A percentile compares a stretch with the other conserved stretches of the same genome.
phyloP scores from a whole-genome alignment of 805 yeast species.

The Brettanomyces naardenensis region DNA sequence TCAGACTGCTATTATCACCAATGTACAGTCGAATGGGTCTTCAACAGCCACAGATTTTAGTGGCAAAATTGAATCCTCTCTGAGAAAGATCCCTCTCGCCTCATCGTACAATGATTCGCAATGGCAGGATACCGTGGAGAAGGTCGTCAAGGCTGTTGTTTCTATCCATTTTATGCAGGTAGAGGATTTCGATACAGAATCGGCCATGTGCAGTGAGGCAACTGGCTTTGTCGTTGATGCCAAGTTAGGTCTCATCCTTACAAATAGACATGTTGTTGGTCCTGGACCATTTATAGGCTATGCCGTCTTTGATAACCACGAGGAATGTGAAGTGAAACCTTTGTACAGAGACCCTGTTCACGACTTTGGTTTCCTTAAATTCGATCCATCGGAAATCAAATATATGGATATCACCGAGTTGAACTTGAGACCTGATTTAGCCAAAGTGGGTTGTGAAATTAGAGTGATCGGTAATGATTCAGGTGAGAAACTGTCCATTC shows the following conservation, averaged over 20 bases:
- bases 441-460: constrained; percentile 87
- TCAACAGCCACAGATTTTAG: not conserved
- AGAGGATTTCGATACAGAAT: constrained; percentile 80
- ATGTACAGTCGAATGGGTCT: not conserved
- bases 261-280: constrained; percentile 92
- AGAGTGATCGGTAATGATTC: constrained; percentile 96
- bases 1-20: not conserved
- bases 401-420: constrained; percentile 67
- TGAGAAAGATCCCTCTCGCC: constrained; percentile 1
- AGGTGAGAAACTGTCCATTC: constrained; percentile 84
- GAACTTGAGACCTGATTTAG: constrained; percentile 69
- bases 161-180: constrained; percentile 85
- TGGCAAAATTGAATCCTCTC: not conserved
- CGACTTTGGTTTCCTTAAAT: constrained; percentile 84
- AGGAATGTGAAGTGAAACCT: constrained; percentile 80
- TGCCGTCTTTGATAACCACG: constrained; percentile 90
- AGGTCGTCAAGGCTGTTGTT: constrained; percentile 79
- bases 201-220: constrained; percentile 79
- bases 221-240: constrained; percentile 93
- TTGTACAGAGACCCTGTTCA: constrained; percentile 92
- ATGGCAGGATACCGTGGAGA: constrained; percentile 79
- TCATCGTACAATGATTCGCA: constrained; percentile 25
- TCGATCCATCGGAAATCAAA: constrained; percentile 62
- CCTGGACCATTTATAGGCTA: constrained; percentile 92
- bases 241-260: constrained; percentile 70